These are phyloP conservation scores for Lolium rigidum DNA, from an alignment of 176 grass and related monocot genomes.

Conservation along the genomic window DNA sequence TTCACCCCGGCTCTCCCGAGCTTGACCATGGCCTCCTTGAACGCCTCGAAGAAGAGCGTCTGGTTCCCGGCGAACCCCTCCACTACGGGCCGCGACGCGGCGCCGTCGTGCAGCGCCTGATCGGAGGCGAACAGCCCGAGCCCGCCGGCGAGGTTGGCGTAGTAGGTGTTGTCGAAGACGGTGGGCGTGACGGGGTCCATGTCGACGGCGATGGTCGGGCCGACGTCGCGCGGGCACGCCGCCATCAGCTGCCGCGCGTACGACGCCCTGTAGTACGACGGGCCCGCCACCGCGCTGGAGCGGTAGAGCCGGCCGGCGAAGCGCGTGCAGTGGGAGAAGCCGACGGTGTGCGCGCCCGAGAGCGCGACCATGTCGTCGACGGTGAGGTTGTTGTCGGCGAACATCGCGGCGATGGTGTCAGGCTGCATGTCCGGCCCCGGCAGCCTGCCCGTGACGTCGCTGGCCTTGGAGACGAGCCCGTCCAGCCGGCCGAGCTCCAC, in stretches of 20 bases:
- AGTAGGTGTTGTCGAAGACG: slow-evolving; percentile 75
- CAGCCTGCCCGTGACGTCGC: slow-evolving; percentile 38
- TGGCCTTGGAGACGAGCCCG: slow-evolving; percentile 52
- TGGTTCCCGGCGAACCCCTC: slow-evolving; percentile 49
- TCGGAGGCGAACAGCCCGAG: slow-evolving; percentile 72
- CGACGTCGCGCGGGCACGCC: slow-evolving; percentile 52
- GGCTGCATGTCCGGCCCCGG: slow-evolving; percentile 35
- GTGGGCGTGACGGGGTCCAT: slow-evolving; percentile 66
- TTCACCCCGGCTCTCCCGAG: slow-evolving; percentile 63
- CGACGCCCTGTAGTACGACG: slow-evolving; percentile 28
- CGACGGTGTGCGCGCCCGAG: slow-evolving; percentile 78
- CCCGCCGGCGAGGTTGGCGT: slow-evolving; percentile 55
- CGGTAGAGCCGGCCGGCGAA: slow-evolving; percentile 65
- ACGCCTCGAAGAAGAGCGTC: slow-evolving; percentile 64
- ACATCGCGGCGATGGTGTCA: slow-evolving; percentile 39
- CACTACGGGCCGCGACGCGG: slow-evolving; percentile 36
- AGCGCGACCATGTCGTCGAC: slow-evolving; percentile 60
- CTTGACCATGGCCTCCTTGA: slow-evolving; percentile 69
- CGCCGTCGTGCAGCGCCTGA: slow-evolving; percentile 52
- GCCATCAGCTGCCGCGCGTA: slow-evolving; percentile 58
- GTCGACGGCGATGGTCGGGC: slow-evolving; percentile 46
- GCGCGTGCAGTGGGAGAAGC: slow-evolving; percentile 68
- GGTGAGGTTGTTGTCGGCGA: slow-evolving; percentile 41
- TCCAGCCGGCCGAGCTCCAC: slow-evolving; percentile 69
- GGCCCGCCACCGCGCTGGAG: slow-evolving; percentile 21